Base-by-base conservation (phyloP, 2,329 filamentous ascomycete species). In the Diplodia sapinea region DNA sequence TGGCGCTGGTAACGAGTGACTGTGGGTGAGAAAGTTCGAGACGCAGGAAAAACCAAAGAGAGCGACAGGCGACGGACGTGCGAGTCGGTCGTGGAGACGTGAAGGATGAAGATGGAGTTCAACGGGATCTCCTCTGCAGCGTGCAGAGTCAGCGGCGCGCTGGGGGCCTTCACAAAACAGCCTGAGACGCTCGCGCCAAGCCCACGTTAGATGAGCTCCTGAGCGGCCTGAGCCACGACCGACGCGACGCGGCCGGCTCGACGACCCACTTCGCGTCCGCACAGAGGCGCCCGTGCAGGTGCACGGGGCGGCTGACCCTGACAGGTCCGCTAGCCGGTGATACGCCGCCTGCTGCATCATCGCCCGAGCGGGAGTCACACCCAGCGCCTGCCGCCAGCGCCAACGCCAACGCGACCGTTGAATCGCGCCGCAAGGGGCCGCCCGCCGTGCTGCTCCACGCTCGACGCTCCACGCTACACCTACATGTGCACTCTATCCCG, bases 1-100 rank as follows among this genome's bases (percentile, higher is more conserved):
- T 59, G 67, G 23, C 31, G 66, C 56, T 49, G 76, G 73, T 73
- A 78, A 79, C 74, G 77, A 79, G 71, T 75, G 77, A 78, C 77
- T 79, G 75, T 68, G 75, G 57, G 65, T 67, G 65, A 67, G 65
- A 51, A 52, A 29, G 43, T 50, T 36, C 43, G 40, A 29, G 43
- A 62, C 43, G 57, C 57, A 33, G 59, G 59, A 63, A 63, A 62
- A 51, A 17, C 43, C 43, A 63, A 56, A 63, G 59, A 62, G 59
- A 63, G 31, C 11, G 59, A 49, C 59, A 49, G 59, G 50, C 59
- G 59, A 38, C 59, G 59, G 59, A 63, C 59, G 59, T 63, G 43
- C 59, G 43, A 51, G 59, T 51, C 47, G 31, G 49, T 65, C 50
- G 62, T 65, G 62, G 62, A 64, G 62, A 43, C 51, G 62, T 36